Percentiles rank a stretch among this genome's conserved stretches.
phyloP scores from a whole-genome alignment of 176 grass and related monocot species.

The Phragmites australis region DNA sequence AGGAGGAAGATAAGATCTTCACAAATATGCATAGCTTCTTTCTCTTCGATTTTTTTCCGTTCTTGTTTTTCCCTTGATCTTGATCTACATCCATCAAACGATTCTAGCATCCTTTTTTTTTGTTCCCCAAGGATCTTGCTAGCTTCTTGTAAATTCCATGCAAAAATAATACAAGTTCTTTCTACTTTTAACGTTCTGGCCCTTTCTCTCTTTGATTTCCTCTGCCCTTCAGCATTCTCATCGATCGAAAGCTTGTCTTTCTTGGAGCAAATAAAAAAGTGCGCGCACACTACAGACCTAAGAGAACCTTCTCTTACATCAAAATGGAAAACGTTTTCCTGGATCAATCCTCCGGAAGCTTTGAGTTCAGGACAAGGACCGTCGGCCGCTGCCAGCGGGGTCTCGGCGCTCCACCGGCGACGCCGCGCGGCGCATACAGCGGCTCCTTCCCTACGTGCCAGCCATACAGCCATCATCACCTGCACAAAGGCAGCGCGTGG shows the following conservation, averaged over 20 bases:
- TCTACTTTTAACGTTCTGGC: background rate
- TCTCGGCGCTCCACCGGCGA: background rate
- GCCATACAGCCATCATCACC: slow-evolving; percentile 29
- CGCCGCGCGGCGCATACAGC: slow-evolving; percentile 17
- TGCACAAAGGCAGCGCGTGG: slow-evolving; percentile 36
- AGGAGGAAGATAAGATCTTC: slow-evolving; percentile 38
- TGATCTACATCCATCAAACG: slow-evolving; percentile 16
- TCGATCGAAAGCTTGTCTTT: background rate
- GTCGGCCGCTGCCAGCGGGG: slow-evolving; percentile 18
- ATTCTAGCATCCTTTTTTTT: slow-evolving; percentile 64
- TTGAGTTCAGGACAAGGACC: slow-evolving; percentile 35
- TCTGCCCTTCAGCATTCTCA: slow-evolving; percentile 9
- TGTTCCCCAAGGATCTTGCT: slow-evolving; percentile 42
- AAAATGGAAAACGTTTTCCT: slow-evolving; percentile 56
- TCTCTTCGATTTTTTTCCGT: background rate
- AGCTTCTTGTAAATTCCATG: slow-evolving; percentile 31
- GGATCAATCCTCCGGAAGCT: slow-evolving; percentile 42
- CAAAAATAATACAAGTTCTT: slow-evolving; percentile 40
- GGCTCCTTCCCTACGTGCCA: slow-evolving; percentile 8
- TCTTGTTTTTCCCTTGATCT: background rate
- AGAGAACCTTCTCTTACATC: background rate
- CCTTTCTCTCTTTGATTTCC: background rate
- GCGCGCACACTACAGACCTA: background rate
- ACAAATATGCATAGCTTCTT: slow-evolving; percentile 28
- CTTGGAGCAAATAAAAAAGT: background rate